These are phyloP conservation scores for Zymoseptoria crescenta DNA, from an alignment of 2,329 filamentous ascomycete genomes.

Conservation along the genomic window DNA sequence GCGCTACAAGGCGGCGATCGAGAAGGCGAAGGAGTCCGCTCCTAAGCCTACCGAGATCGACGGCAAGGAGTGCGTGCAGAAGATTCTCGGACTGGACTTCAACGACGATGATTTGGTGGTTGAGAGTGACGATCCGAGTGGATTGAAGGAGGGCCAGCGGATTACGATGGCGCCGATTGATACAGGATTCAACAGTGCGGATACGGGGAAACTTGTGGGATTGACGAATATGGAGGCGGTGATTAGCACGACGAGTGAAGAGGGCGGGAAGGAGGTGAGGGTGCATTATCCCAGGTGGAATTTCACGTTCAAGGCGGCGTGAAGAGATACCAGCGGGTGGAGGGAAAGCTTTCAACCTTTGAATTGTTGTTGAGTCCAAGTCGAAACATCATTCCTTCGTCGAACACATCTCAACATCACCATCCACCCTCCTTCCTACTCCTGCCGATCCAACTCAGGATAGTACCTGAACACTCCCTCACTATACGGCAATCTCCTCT, in stretches of 20 bases:
- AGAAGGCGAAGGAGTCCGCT: conserved; percentile 6
- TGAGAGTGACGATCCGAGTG: conserved; percentile 9
- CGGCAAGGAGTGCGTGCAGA: conserved; percentile 6
- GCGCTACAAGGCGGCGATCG: conserved; percentile 9
- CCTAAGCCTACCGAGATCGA: conserved; percentile 13
- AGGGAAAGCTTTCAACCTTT: background rate
- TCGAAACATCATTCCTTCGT: background rate
- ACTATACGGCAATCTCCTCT: conserved; percentile 53
- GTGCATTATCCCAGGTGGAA: conserved; percentile 33
- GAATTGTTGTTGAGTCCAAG: no score
- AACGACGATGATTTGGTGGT: conserved; percentile 4
- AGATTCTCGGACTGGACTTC: conserved; percentile 9
- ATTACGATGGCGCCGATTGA: conserved; percentile 13
- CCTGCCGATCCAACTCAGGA: conserved; percentile 57
- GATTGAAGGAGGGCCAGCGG: conserved; percentile 6
- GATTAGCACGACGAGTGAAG: conserved; percentile 7
- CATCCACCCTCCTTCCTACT: background rate
- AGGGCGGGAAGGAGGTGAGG: conserved; percentile 9
- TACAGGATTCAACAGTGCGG: conserved; percentile 9
- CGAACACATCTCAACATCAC: background rate
- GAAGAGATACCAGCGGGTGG: no score
- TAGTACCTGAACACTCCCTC: conserved; percentile 66
- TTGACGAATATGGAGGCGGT: conserved; percentile 9
- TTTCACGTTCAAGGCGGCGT: conserved; percentile 20
- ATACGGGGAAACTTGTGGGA: conserved; percentile 12